phyloP scores from a whole-genome alignment of 768 basidiomycete species.

The Gloeopeniophorella convolvens region DNA sequence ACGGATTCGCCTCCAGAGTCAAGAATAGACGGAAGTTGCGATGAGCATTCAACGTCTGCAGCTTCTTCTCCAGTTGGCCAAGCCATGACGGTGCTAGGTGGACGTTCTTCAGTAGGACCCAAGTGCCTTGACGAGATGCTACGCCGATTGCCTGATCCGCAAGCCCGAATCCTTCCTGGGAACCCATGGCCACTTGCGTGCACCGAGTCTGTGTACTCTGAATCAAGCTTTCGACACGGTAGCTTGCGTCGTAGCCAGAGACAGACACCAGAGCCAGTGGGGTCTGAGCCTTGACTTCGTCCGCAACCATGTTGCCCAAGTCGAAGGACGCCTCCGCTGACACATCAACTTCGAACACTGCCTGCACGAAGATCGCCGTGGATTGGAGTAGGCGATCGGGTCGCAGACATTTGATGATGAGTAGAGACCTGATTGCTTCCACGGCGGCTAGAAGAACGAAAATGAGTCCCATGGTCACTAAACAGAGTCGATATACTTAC shows the following conservation, averaged over 20 bases:
- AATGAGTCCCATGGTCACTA: slow-evolving; percentile 13
- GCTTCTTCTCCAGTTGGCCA: slow-evolving; percentile 90
- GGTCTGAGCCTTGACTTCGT: slow-evolving; percentile 74
- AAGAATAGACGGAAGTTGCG: slow-evolving; percentile 94
- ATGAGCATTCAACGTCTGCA: slow-evolving; percentile 86
- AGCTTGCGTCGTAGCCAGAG: slow-evolving; percentile 97
- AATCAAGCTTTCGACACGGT: slow-evolving; percentile 84
- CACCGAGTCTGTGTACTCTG: slow-evolving; percentile 72
- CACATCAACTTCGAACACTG: slow-evolving; percentile 78
- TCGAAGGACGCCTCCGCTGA: slow-evolving; percentile 67
- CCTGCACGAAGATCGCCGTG: slow-evolving; percentile 64
- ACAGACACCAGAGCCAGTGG: slow-evolving; percentile 91
- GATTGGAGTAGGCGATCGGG: slow-evolving; percentile 89
- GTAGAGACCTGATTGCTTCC: slow-evolving; percentile 66
- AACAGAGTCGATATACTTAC: slow-evolving; percentile 40
- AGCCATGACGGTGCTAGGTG: slow-evolving; percentile 96
- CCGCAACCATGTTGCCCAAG: slow-evolving; percentile 65
- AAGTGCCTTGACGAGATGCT: slow-evolving; percentile 88
- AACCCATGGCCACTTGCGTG: slow-evolving; percentile 94
- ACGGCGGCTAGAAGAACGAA: slow-evolving; percentile 46
- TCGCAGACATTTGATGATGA: slow-evolving; percentile 85
- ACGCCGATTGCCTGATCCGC: slow-evolving; percentile 94
- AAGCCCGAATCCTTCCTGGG: slow-evolving; percentile 91
- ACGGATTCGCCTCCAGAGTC: slow-evolving; percentile 94
- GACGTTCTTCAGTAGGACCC: slow-evolving; percentile 97